Evolutionary conservation across 352 stramenopile species (phyloP), one percentile per base, ranked within the genome.

Genomic region (Phytophthora melonis): DNA sequence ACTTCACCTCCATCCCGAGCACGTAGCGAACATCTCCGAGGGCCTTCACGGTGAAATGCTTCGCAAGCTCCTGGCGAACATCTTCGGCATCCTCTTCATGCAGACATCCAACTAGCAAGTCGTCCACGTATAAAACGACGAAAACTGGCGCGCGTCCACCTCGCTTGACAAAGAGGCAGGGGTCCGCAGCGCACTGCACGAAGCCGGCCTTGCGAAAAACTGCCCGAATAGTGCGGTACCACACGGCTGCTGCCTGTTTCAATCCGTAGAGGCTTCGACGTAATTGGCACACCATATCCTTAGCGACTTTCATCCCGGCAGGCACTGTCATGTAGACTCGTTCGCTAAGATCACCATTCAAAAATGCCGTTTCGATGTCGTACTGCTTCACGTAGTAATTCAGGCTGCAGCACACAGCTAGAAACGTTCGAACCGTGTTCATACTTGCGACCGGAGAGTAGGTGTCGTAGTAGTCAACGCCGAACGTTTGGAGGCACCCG

Each of bases 231-330:
- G 58, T 82, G 0, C 45, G 25, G 50, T 73, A 61, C 75, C 75
- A 87, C 4, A 75, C 66, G 10, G 57, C 58, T 7, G 74, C 68
- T 18, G 75, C 69, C 63, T 86, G 70, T 13, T 86, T 84, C 0
- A 86, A 50, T 10, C 69, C 81, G 43, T 88, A 84, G 0, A 88
- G 21, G 25, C 66, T 77, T 34, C 58, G 58, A 14, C 32, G 59
- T 19, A 84, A 54, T 5, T 16, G 2, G 23, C 73, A 85, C 3
- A 84, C 76, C 68, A 72, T 70, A 2, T 45, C 61, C 13, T 63
- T 30, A 8, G 6, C 5, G 14, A 54, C 64, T 9, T 68, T 43
- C 5, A 82, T 52, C 27, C 63, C 74, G 8, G 62, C 3, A 2
- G 77, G 70, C 3, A 56, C 30, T 6, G 45, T 45, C 66, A 81